phyloP scores from a whole-genome alignment of 2,329 filamentous ascomycete genomes.

The Pochonia chlamydosporia region DNA sequence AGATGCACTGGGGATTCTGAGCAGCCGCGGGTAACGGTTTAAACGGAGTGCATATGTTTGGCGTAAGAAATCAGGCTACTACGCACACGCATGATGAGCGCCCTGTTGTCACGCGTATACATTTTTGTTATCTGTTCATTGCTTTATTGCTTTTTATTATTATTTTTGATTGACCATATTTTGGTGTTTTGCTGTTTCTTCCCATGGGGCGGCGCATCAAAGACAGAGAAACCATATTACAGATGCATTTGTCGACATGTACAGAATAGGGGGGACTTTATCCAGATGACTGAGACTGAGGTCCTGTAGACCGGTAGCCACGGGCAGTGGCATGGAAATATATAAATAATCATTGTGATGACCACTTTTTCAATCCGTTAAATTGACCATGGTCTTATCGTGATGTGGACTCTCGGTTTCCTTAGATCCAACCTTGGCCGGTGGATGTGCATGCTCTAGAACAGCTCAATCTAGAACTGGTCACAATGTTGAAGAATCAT shows the following conservation, averaged over 20 bases:
- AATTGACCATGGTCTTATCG: no score
- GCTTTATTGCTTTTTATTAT: background rate
- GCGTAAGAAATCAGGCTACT: background rate
- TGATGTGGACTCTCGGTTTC: no score
- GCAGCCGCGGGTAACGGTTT: background rate
- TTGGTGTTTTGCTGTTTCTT: background rate
- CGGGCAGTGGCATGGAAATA: background rate
- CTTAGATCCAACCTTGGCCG: no score
- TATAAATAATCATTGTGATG: background rate
- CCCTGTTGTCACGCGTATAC: background rate
- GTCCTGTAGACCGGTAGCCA: background rate
- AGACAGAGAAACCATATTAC: constrained; percentile 1
- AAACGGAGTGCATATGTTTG: background rate
- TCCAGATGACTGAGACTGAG: no score
- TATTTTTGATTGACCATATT: background rate
- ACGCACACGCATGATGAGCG: background rate
- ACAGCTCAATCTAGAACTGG: no score
- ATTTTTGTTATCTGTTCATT: background rate
- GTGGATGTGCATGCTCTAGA: no score
- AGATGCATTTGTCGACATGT: constrained; percentile 2
- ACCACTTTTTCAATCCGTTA: no score
- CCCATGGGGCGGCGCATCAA: background rate
- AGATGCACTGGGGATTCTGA: background rate
- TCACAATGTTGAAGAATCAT: no score
- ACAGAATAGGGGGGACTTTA: background rate